Evolutionary conservation across 1,284 basidiomycete genomes (phyloP), one percentile per base, ranked within the genome.

Genomic region (Ustilago nuda): DNA sequence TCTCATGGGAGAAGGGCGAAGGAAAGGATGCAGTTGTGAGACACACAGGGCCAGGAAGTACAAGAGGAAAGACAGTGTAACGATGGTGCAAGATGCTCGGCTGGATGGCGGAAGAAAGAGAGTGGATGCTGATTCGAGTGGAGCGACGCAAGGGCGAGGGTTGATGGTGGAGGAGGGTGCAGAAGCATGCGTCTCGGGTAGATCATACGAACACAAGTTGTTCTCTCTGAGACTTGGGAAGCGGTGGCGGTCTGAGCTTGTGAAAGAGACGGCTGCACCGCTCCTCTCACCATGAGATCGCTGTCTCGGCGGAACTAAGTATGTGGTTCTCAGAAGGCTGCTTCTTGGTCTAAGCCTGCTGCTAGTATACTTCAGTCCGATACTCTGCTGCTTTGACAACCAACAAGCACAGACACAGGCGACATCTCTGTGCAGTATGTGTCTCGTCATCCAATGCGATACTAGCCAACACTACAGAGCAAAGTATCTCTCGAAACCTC

Each of bases 101-200:
- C 36, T 37, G 13, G 13, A 8, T 37, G 36, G 36, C 9, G 13
- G 8, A 13, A 13, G 19, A 45, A 45, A n/a, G 19, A 45, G 43
- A 19, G 43, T 45, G 5, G 43, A 45, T 45, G 23, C 23, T 27
- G 23, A 27, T 27, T 27, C 23, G 23, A 27, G 23, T 27, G 23
- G 23, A 27, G 0, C 23, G 23, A 37, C 13, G 36, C 9, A 37
- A 37, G 36, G 36, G 36, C 8, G 43, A 45, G 19, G 43, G 17
- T 15, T 17, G 17, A n/a, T 19, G 39, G 39, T n/a, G 39, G 39
- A 41, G 39, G 23, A 27, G 23, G 23, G 0, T 8, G 27, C 46
- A 48, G 19, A 48, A 52, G 23, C 32, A 52, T 33, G 30, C 8
- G 50, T 52, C 50, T 52, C 50, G 50, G 50, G 32, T 52, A 30